Evolutionary conservation across 2,329 filamentous ascomycete genomes (phyloP).

Genomic region (Orbilia javanica): DNA sequence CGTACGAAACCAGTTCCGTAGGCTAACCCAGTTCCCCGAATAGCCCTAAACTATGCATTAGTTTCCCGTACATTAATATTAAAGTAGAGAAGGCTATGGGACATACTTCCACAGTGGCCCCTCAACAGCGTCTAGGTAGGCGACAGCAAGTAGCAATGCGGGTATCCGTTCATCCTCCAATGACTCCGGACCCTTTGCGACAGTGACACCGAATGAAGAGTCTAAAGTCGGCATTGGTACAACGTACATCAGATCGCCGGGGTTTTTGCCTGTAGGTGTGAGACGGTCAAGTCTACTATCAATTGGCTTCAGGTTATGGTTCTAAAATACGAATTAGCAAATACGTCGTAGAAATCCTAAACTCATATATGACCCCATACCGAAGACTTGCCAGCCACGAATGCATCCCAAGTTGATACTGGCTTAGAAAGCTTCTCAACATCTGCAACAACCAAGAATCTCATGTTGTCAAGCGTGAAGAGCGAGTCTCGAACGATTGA

Average conservation of each 20-base stretch:
- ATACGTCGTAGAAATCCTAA: too few relatives aligned
- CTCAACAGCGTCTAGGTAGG: constrained; percentile 92
- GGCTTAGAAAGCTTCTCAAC: constrained; percentile 79
- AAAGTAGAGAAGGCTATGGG: background rate
- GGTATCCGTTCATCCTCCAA: constrained; percentile 83
- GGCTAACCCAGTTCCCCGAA: constrained; percentile 91
- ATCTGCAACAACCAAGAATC: constrained; percentile 85
- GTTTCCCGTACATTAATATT: background rate
- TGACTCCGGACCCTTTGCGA: constrained; percentile 78
- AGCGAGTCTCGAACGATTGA: constrained; percentile 80
- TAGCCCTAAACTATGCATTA: constrained; percentile 70
- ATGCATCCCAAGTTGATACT: constrained; percentile 80
- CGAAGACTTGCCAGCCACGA: constrained; percentile 67
- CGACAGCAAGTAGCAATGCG: constrained; percentile 85
- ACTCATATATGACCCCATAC: constrained; percentile 19
- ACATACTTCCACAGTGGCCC: constrained; percentile 84
- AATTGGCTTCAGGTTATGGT: constrained; percentile 59
- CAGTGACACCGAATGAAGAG: constrained; percentile 86
- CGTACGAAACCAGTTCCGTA: constrained; percentile 87
- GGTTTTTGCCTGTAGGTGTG: constrained; percentile 78
- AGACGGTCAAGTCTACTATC: constrained; percentile 72
- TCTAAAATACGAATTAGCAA: constrained; percentile 24
- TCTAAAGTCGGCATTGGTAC: constrained; percentile 93
- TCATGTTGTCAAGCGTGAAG: constrained; percentile 86
- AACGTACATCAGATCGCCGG: constrained; percentile 81